Evolutionary conservation across 2,329 filamentous ascomycete genomes (phyloP), one percentile per base, ranked within the genome.

Genomic region (Colletotrichum orbiculare): DNA sequence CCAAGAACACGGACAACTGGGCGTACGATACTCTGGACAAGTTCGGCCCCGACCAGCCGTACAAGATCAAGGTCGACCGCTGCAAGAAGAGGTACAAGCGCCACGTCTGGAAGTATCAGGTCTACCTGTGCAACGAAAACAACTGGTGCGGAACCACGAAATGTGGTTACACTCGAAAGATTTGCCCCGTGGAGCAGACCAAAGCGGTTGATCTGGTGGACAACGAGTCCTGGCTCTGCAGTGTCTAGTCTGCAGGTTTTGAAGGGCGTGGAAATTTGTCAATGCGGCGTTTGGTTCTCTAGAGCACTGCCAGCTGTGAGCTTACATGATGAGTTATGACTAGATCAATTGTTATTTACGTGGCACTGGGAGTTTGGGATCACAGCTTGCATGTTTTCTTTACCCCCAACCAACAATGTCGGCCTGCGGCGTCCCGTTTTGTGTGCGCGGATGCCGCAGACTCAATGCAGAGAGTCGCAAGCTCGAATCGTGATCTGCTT

Each of bases 11-110:
- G 0, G 41, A 47, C 1, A 60, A 60, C 41, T 60, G 57, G 57
- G 57, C 41, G 13, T 54, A 47, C 10, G 57, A 39, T 0, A 34
- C 49, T 1, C 10, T 60, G 10, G 49, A 54, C 49, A 60, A 54
- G 48, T 60, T 54, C 35, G 57, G 49, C 42, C 34, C 42, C 11
- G 41, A 54, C 3, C 11, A 54, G 7, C 15, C 15, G 42, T 54
- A 54, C 49, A 60, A 35, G n/a, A 25, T 60, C 49, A 17, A 47
- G 57, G 57, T 60, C 34, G 6, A 54, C 17, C 57, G 57, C 3
- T 60, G 57, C 49, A 47, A 54, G 49, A 60, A 60, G 42, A 17
- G 25, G 34, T n/a, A 34, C n/a, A 34, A 54, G 10, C 57, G 57
- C 17, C 49, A 47, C 13, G 49, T 60, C 25, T 39, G 4, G 34